phyloP scores from a whole-genome alignment of 108 stramenopile genomes.

The Mayamaea pseudoterrestris region DNA sequence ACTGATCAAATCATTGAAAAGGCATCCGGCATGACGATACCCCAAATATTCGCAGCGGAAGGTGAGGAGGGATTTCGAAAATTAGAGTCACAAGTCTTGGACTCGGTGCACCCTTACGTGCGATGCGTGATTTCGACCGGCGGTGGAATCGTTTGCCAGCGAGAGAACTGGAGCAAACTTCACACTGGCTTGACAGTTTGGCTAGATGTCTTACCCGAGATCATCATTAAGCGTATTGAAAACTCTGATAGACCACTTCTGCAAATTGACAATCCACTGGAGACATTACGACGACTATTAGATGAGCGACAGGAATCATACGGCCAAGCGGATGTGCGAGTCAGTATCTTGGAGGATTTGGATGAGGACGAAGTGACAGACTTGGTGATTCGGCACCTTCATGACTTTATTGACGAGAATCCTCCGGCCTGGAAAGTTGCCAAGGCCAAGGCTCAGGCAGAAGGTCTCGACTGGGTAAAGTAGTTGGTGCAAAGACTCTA shows the following conservation, averaged over 20 bases:
- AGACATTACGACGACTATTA: conserved; percentile 43
- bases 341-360: conserved; percentile 50
- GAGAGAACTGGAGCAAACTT: conserved; percentile 83
- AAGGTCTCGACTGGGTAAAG: conserved; percentile 79
- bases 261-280: conserved; percentile 55
- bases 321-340: conserved; percentile 66
- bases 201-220: conserved; percentile 69
- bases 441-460: conserved; percentile 63
- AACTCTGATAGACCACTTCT: conserved; percentile 79
- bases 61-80: conserved; percentile 86
- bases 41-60: conserved; percentile 74
- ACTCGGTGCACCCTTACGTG: conserved; percentile 72
- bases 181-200: conserved; percentile 90
- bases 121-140: conserved; percentile 78
- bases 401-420: conserved; percentile 87
- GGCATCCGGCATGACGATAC: conserved; percentile 51
- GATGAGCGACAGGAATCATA: conserved; percentile 53
- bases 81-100: conserved; percentile 76
- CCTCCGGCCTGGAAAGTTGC: conserved; percentile 79
- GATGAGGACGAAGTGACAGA: conserved; percentile 35
- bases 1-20: conserved; percentile 82
- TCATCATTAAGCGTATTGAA: conserved; percentile 62
- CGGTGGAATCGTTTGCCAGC: conserved; percentile 60
- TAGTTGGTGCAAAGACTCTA: conserved; percentile 3
- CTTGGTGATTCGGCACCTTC: conserved; percentile 38